phyloP scores from a whole-genome alignment of 2,329 filamentous ascomycete genomes.

The Catunica adiposa region DNA sequence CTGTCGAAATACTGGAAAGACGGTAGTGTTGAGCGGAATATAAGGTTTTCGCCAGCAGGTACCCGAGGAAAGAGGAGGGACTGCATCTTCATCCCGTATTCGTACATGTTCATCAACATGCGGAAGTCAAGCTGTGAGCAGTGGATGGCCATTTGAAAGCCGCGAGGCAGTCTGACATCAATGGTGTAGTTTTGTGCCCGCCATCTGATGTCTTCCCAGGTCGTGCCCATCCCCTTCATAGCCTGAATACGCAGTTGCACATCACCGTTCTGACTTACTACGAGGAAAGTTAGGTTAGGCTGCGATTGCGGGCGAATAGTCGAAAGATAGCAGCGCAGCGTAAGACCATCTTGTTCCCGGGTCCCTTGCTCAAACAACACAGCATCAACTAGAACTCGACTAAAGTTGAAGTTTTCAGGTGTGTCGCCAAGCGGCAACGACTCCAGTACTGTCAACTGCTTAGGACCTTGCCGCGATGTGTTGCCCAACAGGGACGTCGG shows the following conservation, averaged over 20 bases:
- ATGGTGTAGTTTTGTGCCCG: constrained; percentile 49
- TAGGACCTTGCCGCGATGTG: constrained; percentile 22
- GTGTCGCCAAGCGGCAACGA: constrained; percentile 66
- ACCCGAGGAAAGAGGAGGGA: constrained; percentile 49
- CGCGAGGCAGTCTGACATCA: constrained; percentile 54
- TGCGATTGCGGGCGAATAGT: constrained; percentile 55
- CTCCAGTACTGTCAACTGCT: constrained; percentile 36
- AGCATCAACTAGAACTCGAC: constrained; percentile 57
- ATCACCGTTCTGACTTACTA: constrained; percentile 65
- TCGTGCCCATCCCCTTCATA: constrained; percentile 49
- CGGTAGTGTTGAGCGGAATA: constrained; percentile 52
- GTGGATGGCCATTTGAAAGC: constrained; percentile 55
- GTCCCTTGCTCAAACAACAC: constrained; percentile 55
- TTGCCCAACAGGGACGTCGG: constrained; percentile 29
- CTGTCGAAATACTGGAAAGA: constrained; percentile 71
- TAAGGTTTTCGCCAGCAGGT: constrained; percentile 43
- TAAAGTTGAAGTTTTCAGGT: constrained; percentile 57
- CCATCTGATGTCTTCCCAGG: constrained; percentile 75
- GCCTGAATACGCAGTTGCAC: constrained; percentile 59
- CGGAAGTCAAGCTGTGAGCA: constrained; percentile 64
- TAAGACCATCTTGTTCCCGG: constrained; percentile 47
- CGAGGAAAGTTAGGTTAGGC: constrained; percentile 51
- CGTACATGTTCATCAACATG: constrained; percentile 65
- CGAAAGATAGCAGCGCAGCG: constrained; percentile 59
- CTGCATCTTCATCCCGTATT: constrained; percentile 66